Percentiles rank a stretch among this genome's conserved stretches.
Conservation (phyloP, 805 yeast genomes). For the Hanseniaspora hatyaiensis region DNA sequence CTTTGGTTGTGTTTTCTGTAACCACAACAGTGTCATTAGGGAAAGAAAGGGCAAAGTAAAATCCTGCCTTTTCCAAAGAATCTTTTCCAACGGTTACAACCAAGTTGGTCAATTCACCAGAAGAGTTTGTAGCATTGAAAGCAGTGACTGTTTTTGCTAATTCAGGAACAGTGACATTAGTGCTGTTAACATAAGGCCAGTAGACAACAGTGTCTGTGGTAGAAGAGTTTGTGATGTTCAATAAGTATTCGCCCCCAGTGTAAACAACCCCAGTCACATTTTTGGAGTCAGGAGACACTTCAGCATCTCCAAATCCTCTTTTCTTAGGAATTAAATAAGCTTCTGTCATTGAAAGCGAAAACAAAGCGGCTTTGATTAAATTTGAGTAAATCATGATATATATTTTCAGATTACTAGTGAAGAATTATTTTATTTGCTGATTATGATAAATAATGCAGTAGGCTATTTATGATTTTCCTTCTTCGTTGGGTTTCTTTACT, state of each 20-base stretch:
- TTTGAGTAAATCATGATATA: constrained; percentile 1
- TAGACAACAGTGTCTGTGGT: constrained; percentile 16
- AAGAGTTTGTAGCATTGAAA: constrained; percentile 21
- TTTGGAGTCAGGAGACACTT: constrained; percentile 14
- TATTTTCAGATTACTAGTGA: too few species aligned
- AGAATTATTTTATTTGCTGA: too few species aligned
- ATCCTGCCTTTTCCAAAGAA: constrained; percentile 25
- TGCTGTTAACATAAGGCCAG: constrained; percentile 20
- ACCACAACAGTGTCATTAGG: constrained; percentile 23
- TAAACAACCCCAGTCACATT: constrained; percentile 15
- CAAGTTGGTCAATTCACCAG: constrained; percentile 21
- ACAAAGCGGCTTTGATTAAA: constrained; percentile 15
- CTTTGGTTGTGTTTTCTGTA: constrained; percentile 20
- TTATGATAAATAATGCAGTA: too few species aligned
- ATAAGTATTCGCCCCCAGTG: constrained; percentile 7
- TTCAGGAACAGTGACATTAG: constrained; percentile 24
- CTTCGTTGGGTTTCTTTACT: too few species aligned
- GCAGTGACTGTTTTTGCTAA: constrained; percentile 19
- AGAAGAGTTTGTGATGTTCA: constrained; percentile 10
- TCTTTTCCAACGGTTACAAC: constrained; percentile 21
- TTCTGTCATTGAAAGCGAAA: constrained; percentile 14
- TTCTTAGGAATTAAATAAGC: constrained; percentile 13
- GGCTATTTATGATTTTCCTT: too few species aligned
- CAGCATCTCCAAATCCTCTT: constrained; percentile 14
- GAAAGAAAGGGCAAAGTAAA: constrained; percentile 23